Evolutionary conservation across 495 filamentous ascomycete species (phyloP).

Genomic region (Lentithecium fluviatile): DNA sequence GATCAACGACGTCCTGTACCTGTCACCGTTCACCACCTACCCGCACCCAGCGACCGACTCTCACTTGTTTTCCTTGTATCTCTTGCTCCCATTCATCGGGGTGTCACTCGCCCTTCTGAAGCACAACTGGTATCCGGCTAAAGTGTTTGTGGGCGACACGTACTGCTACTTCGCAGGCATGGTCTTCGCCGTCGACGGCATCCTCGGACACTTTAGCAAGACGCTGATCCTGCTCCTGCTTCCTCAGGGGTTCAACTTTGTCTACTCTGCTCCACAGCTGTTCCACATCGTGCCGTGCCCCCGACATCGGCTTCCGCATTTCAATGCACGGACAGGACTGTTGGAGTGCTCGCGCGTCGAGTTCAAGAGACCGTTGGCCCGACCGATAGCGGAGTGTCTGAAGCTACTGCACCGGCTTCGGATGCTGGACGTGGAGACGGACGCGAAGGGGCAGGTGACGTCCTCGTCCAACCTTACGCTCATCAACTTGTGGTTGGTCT

Average conservation of each 20-base stretch:
- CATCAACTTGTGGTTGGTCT: constrained; percentile 93
- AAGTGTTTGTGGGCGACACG: constrained; percentile 95
- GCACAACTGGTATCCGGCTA: constrained; percentile 96
- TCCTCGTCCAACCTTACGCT: constrained; percentile 91
- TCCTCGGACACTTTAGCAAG: constrained; percentile 97
- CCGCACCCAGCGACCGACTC: constrained; percentile 93
- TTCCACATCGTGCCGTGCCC: constrained; percentile 89
- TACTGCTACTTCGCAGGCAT: constrained; percentile 99
- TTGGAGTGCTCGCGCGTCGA: constrained; percentile 80
- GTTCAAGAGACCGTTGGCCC: constrained; percentile 71
- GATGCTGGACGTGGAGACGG: constrained; percentile 62
- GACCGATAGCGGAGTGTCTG: constrained; percentile 58
- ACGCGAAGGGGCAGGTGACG: constrained; percentile 66
- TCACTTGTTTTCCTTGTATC: constrained; percentile 92
- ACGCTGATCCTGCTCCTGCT: constrained; percentile 87
- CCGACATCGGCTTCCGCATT: constrained; percentile 83
- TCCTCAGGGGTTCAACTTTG: constrained; percentile 93
- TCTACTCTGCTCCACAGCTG: constrained; percentile 89
- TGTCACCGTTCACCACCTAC: constrained; percentile 64
- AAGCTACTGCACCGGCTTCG: constrained; percentile 62
- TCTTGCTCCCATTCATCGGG: constrained; percentile 89
- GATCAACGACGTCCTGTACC: constrained; percentile 76
- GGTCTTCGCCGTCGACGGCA: constrained; percentile 96
- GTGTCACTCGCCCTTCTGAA: constrained; percentile 81
- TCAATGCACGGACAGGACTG: constrained; percentile 77